Percentiles rank a stretch among this genome's conserved stretches.
Conservation (phyloP, 495 filamentous ascomycete species). For the Penicillium psychrofluorescens region DNA sequence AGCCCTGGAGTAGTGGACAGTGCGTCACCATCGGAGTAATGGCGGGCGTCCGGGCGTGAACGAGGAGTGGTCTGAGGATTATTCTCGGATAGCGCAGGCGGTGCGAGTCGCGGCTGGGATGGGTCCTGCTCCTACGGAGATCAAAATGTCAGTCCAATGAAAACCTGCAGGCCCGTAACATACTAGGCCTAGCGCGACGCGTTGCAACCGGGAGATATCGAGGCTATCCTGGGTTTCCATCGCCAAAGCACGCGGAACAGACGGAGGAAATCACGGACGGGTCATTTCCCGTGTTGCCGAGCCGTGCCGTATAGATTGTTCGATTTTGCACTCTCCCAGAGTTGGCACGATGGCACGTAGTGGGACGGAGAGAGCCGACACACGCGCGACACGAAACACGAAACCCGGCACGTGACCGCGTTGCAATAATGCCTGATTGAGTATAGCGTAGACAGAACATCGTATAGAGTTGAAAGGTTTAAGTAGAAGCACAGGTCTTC, state of each 20-base stretch:
- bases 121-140: constrained; percentile 24
- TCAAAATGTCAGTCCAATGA: constrained; percentile 24
- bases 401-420: too few species aligned
- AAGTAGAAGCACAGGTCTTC: too few species aligned
- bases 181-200: constrained; percentile 41
- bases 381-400: too few species aligned
- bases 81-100: constrained; percentile 5
- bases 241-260: not conserved
- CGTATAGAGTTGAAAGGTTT: too few species aligned
- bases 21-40: constrained; percentile 5
- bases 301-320: too few species aligned
- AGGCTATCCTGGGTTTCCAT: constrained; percentile 45
- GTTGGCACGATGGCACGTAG: not conserved
- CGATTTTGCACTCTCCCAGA: not conserved
- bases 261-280: too few species aligned
- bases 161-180: constrained; percentile 25
- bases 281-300: not conserved
- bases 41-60: not conserved
- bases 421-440: too few species aligned
- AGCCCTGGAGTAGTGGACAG: not conserved
- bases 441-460: too few species aligned
- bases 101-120: constrained; percentile 15
- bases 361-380: too few species aligned
- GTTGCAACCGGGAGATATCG: constrained; percentile 43
- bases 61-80: not conserved